Evolutionary conservation across 1,139 yeast species (phyloP).

Genomic region (Pichia sp.): DNA sequence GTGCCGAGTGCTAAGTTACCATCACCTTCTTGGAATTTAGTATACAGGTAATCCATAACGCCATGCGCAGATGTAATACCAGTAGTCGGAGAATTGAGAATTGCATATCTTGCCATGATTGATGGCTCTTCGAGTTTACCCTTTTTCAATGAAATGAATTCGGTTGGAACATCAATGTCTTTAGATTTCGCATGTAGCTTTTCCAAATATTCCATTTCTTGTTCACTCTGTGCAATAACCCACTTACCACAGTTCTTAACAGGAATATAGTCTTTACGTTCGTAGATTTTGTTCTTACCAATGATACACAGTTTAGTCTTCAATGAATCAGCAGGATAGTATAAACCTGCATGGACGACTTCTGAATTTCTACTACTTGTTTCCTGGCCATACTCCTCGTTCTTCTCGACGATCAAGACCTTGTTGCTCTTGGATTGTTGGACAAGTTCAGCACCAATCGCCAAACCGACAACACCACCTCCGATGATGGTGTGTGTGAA

Average conservation of each 20-base stretch:
- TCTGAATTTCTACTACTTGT: conserved; percentile 89
- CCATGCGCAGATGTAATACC: conserved; percentile 87
- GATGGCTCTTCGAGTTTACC: conserved; percentile 59
- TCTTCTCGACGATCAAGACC: conserved; percentile 70
- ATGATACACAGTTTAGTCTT: conserved; percentile 69
- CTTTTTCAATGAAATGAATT: conserved; percentile 45
- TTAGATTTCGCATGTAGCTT: conserved; percentile 46
- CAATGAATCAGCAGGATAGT: conserved; percentile 68
- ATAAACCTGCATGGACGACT: conserved; percentile 89
- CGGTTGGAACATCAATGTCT: conserved; percentile 57
- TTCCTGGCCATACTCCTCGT: conserved; percentile 65
- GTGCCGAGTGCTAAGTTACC: conserved; percentile 62
- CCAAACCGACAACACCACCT: conserved; percentile 86
- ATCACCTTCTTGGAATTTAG: conserved; percentile 52
- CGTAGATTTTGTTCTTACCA: conserved; percentile 71
- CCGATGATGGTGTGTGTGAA: conserved; percentile 83
- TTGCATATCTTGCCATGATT: conserved; percentile 60
- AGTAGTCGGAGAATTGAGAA: conserved; percentile 76
- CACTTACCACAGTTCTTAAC: conserved; percentile 77
- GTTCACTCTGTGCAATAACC: conserved; percentile 78
- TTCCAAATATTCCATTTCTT: conserved; percentile 58
- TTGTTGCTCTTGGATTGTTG: conserved; percentile 40
- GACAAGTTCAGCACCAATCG: conserved; percentile 71
- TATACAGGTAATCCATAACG: conserved; percentile 56
- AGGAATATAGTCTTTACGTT: conserved; percentile 40